Evolutionary conservation across 441 rosid species (phyloP).

Genomic region (Isatis lusitanica): DNA sequence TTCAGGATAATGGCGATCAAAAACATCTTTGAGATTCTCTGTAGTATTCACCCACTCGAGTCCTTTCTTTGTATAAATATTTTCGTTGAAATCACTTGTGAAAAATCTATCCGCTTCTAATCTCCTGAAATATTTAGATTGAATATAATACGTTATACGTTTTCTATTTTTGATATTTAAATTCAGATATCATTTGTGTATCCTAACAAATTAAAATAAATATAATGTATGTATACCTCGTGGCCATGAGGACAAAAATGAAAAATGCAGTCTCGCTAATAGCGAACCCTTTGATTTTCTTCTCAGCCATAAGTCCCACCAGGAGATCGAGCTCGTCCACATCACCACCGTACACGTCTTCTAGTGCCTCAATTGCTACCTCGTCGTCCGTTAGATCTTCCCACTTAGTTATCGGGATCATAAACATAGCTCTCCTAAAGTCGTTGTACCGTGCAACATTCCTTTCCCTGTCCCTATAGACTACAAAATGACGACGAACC

Average conservation of each 20-base stretch:
- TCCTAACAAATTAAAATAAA: background rate
- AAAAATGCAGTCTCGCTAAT: conserved; percentile 72
- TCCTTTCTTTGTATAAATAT: conserved; percentile 58
- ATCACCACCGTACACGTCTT: conserved; percentile 58
- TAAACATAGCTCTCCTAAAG: conserved; percentile 51
- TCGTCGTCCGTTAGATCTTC: conserved; percentile 70
- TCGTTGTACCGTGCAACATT: conserved; percentile 65
- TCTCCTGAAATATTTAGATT: conserved; percentile 45
- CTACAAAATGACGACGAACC: conserved; percentile 31
- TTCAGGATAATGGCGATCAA: conserved; percentile 62
- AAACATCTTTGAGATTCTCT: conserved; percentile 57
- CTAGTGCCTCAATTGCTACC: conserved; percentile 46
- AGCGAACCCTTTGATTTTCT: conserved; percentile 72
- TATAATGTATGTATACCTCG: conserved; percentile 39
- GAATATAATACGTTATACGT: background rate
- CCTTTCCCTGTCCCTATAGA: conserved; percentile 75
- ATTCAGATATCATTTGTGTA: background rate
- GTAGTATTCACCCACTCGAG: conserved; percentile 67
- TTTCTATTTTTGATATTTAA: background rate
- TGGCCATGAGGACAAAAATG: conserved; percentile 59
- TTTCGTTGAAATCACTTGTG: conserved; percentile 58
- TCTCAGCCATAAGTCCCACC: conserved; percentile 74
- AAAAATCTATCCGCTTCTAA: conserved; percentile 69
- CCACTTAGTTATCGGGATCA: conserved; percentile 62
- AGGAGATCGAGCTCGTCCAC: conserved; percentile 66